These are phyloP conservation scores for Calonectria honghensis DNA, from an alignment of 2,329 filamentous ascomycete species.

Conservation along the genomic window DNA sequence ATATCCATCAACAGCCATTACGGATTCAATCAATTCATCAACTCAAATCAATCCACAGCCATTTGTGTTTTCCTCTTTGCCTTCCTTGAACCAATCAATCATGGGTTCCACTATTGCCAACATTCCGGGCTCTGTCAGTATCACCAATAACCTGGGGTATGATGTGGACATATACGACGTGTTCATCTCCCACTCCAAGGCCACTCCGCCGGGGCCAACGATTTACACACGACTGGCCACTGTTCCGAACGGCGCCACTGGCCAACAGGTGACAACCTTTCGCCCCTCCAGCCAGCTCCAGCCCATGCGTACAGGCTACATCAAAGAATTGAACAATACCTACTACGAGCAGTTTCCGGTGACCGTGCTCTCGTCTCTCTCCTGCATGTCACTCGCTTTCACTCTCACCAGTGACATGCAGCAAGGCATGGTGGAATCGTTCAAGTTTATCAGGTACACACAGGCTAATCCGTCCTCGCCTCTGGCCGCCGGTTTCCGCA, in stretches of 20 bases:
- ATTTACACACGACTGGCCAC: neutral
- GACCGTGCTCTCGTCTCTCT: neutral
- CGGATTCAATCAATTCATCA: neutral
- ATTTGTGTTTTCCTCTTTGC: neutral
- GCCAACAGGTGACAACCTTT: slow-evolving; percentile 6
- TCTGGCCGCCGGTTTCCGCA: neutral
- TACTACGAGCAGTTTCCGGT: slow-evolving; percentile 14
- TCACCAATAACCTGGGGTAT: slow-evolving; percentile 15
- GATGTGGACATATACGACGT: slow-evolving; percentile 12
- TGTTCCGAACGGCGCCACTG: slow-evolving; percentile 13
- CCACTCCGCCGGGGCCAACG: neutral
- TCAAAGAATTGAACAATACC: neutral
- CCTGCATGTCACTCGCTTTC: neutral
- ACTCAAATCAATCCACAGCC: neutral
- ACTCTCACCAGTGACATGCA: slow-evolving; percentile 3
- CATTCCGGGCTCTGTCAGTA: neutral
- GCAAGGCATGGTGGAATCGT: neutral
- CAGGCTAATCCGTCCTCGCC: slow-evolving; percentile 4
- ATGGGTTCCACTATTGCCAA: slow-evolving; percentile 1
- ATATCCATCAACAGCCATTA: too few species aligned
- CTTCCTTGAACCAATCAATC: neutral
- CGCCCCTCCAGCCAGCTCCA: neutral
- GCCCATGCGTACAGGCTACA: slow-evolving; percentile 12
- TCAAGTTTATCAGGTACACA: slow-evolving; percentile 1
- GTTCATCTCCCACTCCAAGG: neutral